Conservation (phyloP, 2,329 filamentous ascomycete genomes). For the Aspergillus melleus region DNA sequence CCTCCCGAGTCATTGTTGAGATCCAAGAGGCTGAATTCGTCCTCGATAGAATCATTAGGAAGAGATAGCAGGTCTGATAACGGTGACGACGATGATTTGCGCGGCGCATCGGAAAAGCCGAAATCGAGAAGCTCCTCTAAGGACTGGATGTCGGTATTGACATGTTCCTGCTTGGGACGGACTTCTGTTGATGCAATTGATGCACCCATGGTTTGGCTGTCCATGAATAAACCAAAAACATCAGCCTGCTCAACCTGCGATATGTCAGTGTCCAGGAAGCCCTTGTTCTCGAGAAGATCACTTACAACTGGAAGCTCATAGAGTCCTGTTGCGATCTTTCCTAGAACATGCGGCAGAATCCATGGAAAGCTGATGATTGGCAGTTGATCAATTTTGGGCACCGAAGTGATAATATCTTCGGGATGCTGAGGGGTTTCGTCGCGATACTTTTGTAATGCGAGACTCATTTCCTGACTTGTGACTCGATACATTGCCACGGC, state of each 20-base stretch:
- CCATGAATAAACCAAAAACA: slow-evolving; percentile 17
- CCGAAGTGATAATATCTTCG: slow-evolving; percentile 10
- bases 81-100: neutral
- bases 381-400: slow-evolving; percentile 47
- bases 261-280: neutral
- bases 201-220: neutral
- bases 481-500: slow-evolving; percentile 86
- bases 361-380: slow-evolving; percentile 93
- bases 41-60: neutral
- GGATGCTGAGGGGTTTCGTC: slow-evolving; percentile 20
- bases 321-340: slow-evolving; percentile 61
- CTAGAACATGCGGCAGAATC: slow-evolving; percentile 75
- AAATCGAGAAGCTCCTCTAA: slow-evolving; percentile 24
- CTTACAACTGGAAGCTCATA: slow-evolving; percentile 24
- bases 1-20: slow-evolving; percentile 6
- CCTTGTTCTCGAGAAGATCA: neutral
- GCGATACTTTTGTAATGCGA: slow-evolving; percentile 56
- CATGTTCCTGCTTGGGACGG: neutral
- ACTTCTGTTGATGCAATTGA: no score
- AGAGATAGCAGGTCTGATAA: no score
- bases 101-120: slow-evolving; percentile 10
- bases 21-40: slow-evolving; percentile 16
- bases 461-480: slow-evolving; percentile 68
- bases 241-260: slow-evolving; percentile 5
- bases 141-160: slow-evolving; percentile 5